Evolutionary conservation across 2,329 filamentous ascomycete genomes (phyloP), one percentile per base, ranked within the genome.

Genomic region (Chrysoporthe puriensis): DNA sequence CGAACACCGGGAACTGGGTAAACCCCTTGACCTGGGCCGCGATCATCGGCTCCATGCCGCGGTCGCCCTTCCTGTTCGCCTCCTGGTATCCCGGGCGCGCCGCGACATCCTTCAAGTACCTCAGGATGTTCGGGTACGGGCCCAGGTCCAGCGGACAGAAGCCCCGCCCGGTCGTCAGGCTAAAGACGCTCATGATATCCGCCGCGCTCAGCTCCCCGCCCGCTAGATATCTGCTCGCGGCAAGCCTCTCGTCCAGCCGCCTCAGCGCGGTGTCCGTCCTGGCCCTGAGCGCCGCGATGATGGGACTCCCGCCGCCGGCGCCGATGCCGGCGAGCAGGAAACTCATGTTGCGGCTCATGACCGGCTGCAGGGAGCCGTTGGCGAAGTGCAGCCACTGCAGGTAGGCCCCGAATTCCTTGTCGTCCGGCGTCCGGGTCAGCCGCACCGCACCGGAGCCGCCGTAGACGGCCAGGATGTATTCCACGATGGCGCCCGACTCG

Each of bases 311-410:
- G 13, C 69, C 61, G 4, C 67, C 71, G 13, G 69, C 61, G 4
- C 67, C 64, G 4, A 73, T 70, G 46, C 86, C 68, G 0, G 74
- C 74, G 0, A 81, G 76, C 71, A 79, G 76, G 3, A 86, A 77
- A 1, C 75, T 81, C 68, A 69, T 69, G 48, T 64, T 40, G 42
- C 58, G 42, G 26, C 56, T 56, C 32, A 67, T 34, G 18, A 52
- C 42, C 13, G 68, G 65, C 59, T 69, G 68, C 26, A 67, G 58
- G 13, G 65, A 65, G 44, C 80, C 80, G 72, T 86, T 83, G 9
- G 80, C 78, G 74, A 83, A 90, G 74, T 90, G 86, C 73, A 87
- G 85, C 87, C 87, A 91, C 79, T 87, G 90, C 0, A 91, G 73
- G 70, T 88, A 91, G 62, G 88, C 82, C 2, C 86, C 78, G 70